phyloP scores from a whole-genome alignment of 2,329 filamentous ascomycete genomes.

The Pezicula neosporulosa region DNA sequence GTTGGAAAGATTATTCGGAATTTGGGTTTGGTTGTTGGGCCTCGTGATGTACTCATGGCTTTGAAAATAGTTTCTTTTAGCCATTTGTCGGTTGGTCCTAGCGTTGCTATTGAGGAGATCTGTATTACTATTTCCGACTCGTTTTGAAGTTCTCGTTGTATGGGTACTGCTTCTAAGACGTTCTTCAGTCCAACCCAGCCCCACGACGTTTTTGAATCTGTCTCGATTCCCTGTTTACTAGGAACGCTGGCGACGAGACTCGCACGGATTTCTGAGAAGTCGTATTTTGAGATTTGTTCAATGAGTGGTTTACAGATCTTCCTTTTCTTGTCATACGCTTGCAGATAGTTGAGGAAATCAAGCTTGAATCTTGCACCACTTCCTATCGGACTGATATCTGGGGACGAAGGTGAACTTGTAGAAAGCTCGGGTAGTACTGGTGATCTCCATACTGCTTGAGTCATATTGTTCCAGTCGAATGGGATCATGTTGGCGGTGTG shows the following conservation, averaged over 20 bases:
- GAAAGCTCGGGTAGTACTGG: conserved; percentile 56
- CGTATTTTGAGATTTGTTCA: conserved; percentile 54
- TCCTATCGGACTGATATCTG: conserved; percentile 36
- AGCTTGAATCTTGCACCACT: conserved; percentile 70
- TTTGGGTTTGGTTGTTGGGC: conserved; percentile 33
- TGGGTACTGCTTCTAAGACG: conserved; percentile 52
- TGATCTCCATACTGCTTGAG: conserved; percentile 77
- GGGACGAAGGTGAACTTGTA: neutral
- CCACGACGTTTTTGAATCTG: conserved; percentile 56
- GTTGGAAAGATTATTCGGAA: conserved; percentile 81
- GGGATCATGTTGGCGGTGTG: conserved; percentile 92
- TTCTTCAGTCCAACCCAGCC: conserved; percentile 70
- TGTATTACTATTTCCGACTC: conserved; percentile 54
- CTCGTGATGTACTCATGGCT: conserved; percentile 35
- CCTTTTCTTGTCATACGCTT: conserved; percentile 60
- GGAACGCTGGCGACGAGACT: conserved; percentile 78
- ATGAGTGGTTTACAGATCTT: conserved; percentile 52
- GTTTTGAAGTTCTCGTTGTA: conserved; percentile 24
- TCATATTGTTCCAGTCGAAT: conserved; percentile 85
- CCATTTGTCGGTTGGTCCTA: conserved; percentile 71
- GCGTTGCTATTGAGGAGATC: conserved; percentile 78
- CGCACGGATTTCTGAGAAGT: conserved; percentile 68
- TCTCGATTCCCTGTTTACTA: conserved; percentile 53
- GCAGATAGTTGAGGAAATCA: conserved; percentile 71
- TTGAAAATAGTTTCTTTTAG: conserved; percentile 61